Conservation (phyloP, 2,329 filamentous ascomycete species). For the Pseudogymnoascus sp. region DNA sequence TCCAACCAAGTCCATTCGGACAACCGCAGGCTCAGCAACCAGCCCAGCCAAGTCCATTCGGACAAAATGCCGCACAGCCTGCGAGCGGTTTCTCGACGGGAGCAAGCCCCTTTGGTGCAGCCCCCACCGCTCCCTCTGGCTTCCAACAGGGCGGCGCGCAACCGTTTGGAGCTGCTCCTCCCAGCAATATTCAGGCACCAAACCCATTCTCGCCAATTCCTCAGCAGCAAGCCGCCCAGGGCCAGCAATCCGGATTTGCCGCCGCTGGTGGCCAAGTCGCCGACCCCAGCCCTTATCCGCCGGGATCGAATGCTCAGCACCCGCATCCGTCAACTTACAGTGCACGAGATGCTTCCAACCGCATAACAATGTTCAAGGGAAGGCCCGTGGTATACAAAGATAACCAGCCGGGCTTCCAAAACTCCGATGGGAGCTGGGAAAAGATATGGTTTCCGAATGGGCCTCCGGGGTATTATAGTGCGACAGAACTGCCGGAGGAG, state of each 20-base stretch:
- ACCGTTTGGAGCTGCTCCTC: slow-evolving; percentile 29
- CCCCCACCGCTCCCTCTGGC: not conserved
- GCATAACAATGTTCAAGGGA: slow-evolving; percentile 55
- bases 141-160: slow-evolving; percentile 15
- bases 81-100: slow-evolving; percentile 7
- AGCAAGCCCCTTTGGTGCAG: not conserved
- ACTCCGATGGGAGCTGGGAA: slow-evolving; percentile 48
- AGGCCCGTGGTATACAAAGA: slow-evolving; percentile 55
- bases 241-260: not conserved
- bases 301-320: slow-evolving; percentile 9
- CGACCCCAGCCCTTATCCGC: slow-evolving; percentile 9
- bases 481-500: slow-evolving; percentile 54
- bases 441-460: slow-evolving; percentile 71
- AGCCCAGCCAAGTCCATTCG: too few species aligned
- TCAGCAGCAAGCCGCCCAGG: slow-evolving; percentile 14
- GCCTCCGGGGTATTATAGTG: slow-evolving; percentile 54
- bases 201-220: slow-evolving; percentile 13
- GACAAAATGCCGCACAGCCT: not conserved
- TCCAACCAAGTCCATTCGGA: too few species aligned
- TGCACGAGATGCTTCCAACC: slow-evolving; percentile 23
- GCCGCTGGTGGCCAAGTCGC: slow-evolving; percentile 1
- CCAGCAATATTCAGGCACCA: slow-evolving; percentile 19
- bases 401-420: slow-evolving; percentile 41
- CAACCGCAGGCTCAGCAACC: not conserved
- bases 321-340: slow-evolving; percentile 20